Evolutionary conservation across 345 rosid genomes (phyloP).

Genomic region (Orychophragmus violaceus): DNA sequence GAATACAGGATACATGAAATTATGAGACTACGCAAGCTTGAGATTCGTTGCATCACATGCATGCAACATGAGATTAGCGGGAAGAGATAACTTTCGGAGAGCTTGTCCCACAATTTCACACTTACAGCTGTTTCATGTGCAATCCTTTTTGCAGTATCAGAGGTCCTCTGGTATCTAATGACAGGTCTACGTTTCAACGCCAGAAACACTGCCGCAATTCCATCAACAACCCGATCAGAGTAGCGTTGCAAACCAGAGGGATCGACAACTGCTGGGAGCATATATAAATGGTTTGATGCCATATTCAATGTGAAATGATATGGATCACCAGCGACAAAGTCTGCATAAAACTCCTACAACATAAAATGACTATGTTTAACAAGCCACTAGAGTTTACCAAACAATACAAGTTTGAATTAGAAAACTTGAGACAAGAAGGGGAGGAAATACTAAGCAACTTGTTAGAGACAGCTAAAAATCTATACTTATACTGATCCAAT

Average conservation of each 20-base stretch:
- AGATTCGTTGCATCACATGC: too few species aligned
- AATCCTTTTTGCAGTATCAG: conserved; percentile 93
- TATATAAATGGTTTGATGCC: conserved; percentile 71
- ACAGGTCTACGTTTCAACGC: conserved; percentile 89
- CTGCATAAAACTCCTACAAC: conserved; percentile 93
- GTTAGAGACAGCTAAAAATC: not conserved
- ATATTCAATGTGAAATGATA: conserved; percentile 82
- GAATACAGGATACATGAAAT: not conserved
- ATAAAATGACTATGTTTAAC: conserved; percentile 5
- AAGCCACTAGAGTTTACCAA: conserved; percentile 2
- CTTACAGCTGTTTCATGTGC: conserved; percentile 94
- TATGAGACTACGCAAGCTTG: not conserved
- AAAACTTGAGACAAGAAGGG: not conserved
- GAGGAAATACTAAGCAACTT: not conserved
- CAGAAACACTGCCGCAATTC: conserved; percentile 74
- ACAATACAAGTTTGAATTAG: not conserved
- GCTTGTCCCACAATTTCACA: conserved; percentile 25
- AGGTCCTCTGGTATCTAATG: conserved; percentile 89
- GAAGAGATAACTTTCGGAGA: not conserved
- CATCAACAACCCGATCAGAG: conserved; percentile 82
- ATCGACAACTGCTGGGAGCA: conserved; percentile 97
- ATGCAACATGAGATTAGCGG: not conserved
- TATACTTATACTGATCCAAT: not conserved
- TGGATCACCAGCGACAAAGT: conserved; percentile 82
- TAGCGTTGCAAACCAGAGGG: conserved; percentile 85